Percentiles rank a stretch among this genome's conserved stretches.
phyloP scores from a whole-genome alignment of 192 early-diverging fungal genomes.

The Umbelopsis sp. region DNA sequence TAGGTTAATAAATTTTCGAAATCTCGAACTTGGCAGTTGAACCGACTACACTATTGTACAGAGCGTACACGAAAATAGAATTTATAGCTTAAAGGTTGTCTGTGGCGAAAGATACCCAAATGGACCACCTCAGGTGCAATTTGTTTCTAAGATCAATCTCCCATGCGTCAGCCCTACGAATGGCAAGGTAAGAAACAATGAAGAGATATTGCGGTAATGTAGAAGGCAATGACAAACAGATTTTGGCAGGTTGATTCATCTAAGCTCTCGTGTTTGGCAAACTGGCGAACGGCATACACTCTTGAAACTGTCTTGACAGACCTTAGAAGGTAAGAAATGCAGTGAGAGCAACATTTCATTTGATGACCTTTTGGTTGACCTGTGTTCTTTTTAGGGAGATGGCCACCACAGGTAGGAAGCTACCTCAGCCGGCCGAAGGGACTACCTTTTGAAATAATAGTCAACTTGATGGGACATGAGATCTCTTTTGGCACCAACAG shows the following conservation, averaged over 20 bases:
- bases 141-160: slow-evolving; percentile 84
- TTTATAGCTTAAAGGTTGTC: slow-evolving; percentile 83
- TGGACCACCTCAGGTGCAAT: slow-evolving; percentile 73
- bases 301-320: slow-evolving; percentile 83
- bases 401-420: slow-evolving; percentile 79
- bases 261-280: slow-evolving; percentile 71
- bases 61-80: slow-evolving; percentile 96
- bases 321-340: slow-evolving; percentile 68
- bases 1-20: no score
- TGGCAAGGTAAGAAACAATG: slow-evolving; percentile 60
- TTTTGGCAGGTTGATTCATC: slow-evolving; percentile 60
- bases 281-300: slow-evolving; percentile 81
- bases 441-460: slow-evolving; percentile 44
- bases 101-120: slow-evolving; percentile 91
- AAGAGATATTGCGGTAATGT: neutral
- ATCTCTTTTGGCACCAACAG: neutral
- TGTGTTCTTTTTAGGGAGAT: slow-evolving; percentile 70
- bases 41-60: slow-evolving; percentile 29
- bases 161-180: slow-evolving; percentile 81
- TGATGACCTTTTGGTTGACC: neutral
- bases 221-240: neutral
- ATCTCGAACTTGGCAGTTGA: neutral
- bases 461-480: neutral
- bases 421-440: slow-evolving; percentile 89
- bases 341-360: neutral